Evolutionary conservation across 1,284 basidiomycete species (phyloP).

Genomic region (Boletellus deceptivus): DNA sequence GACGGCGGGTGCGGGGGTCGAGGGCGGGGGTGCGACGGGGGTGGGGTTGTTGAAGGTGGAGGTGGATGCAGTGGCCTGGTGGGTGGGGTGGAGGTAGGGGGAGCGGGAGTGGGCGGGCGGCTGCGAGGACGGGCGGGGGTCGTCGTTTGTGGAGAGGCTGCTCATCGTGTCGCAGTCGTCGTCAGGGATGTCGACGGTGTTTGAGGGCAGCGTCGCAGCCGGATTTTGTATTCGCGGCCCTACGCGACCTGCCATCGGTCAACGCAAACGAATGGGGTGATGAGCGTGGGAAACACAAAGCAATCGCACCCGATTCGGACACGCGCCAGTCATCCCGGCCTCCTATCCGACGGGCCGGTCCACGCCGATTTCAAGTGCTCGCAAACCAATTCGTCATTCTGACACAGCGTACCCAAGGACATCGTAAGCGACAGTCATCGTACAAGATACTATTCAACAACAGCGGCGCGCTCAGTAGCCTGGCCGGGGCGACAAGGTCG

Average conservation of each 20-base stretch:
- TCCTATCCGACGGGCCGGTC: no score
- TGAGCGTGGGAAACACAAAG: slow-evolving; percentile 19
- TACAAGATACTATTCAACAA: background rate
- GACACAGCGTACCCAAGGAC: no score
- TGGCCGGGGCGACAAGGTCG: slow-evolving; percentile 7
- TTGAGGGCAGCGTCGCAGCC: slow-evolving; percentile 5
- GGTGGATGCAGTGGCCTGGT: slow-evolving; percentile 33
- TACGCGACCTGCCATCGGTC: slow-evolving; percentile 24
- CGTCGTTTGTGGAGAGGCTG: slow-evolving; percentile 15
- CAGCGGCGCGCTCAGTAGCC: slow-evolving; percentile 12
- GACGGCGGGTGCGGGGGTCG: slow-evolving; percentile 14
- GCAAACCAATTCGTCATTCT: no score
- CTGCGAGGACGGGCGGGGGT: slow-evolving; percentile 4
- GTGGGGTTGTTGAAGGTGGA: slow-evolving; percentile 29
- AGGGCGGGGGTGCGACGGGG: background rate
- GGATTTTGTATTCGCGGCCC: slow-evolving; percentile 19
- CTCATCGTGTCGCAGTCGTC: slow-evolving; percentile 26
- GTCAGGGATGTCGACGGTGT: slow-evolving; percentile 20
- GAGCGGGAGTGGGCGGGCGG: slow-evolving; percentile 20
- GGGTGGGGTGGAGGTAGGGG: slow-evolving; percentile 29
- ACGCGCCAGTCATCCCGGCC: no score
- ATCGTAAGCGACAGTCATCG: no score
- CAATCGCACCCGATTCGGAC: no score
- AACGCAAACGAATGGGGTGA: slow-evolving; percentile 7
- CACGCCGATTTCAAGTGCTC: no score